Percentiles rank a stretch among this genome's conserved stretches.
phyloP scores from a whole-genome alignment of 306 rosid species.

The Abrus precatorius region DNA sequence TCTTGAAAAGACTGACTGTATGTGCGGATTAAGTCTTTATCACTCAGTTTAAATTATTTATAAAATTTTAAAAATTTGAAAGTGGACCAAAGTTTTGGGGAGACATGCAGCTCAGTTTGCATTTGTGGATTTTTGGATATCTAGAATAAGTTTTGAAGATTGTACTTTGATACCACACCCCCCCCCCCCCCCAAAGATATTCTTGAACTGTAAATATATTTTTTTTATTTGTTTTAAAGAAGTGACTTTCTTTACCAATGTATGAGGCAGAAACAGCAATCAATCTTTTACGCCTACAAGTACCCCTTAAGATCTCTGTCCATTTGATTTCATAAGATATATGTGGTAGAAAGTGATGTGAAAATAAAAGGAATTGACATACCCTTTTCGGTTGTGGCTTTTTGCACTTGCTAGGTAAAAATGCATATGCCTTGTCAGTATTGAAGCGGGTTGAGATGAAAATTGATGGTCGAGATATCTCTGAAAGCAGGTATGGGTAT shows the following conservation, averaged over 20 bases:
- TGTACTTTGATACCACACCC: neutral
- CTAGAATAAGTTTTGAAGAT: conserved; percentile 4
- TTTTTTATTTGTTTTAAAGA: neutral
- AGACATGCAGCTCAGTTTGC: neutral
- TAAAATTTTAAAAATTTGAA: neutral
- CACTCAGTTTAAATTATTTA: conserved; percentile 22
- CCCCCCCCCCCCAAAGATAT: neutral
- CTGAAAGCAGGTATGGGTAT: conserved; percentile 74
- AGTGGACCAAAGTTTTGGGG: conserved; percentile 16
- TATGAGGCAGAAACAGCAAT: conserved; percentile 2
- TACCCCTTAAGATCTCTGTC: conserved; percentile 27
- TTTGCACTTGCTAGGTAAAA: conserved; percentile 68
- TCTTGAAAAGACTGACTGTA: neutral
- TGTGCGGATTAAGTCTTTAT: neutral
- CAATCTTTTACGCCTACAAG: neutral
- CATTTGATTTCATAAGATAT: conserved; percentile 23
- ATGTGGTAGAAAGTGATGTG: conserved; percentile 32
- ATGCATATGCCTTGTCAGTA: conserved; percentile 83
- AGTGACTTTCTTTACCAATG: neutral
- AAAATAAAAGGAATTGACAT: conserved; percentile 43
- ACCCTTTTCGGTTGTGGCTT: conserved; percentile 36
- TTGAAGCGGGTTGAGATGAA: conserved; percentile 90
- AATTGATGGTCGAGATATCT: conserved; percentile 82
- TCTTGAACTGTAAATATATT: neutral
- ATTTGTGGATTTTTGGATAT: conserved; percentile 2